Conservation (phyloP, 176 grass and related monocot species). For the Bromus sterilis region DNA sequence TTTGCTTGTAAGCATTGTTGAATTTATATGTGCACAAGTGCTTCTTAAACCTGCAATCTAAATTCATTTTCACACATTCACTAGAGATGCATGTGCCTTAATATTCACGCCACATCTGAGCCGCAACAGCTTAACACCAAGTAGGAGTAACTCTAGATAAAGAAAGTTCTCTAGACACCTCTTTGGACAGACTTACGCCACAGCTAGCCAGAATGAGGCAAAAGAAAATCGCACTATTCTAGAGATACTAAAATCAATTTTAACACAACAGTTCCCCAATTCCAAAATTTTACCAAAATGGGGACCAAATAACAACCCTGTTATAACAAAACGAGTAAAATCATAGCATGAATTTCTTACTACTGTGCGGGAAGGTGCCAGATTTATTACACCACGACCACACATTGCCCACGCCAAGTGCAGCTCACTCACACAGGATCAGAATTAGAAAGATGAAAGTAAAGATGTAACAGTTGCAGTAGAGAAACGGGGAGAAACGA, state of each 20-base stretch:
- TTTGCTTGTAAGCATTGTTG: background rate
- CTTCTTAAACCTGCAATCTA: background rate
- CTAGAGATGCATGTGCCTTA: background rate
- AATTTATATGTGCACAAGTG: background rate
- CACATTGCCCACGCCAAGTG: constrained; percentile 16
- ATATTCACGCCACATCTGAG: background rate
- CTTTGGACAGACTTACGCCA: background rate
- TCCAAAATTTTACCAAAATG: background rate
- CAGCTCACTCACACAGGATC: constrained; percentile 22
- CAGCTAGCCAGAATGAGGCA: background rate
- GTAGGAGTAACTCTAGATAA: background rate
- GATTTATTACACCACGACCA: constrained; percentile 32
- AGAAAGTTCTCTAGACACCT: background rate
- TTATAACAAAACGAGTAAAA: constrained; percentile 18
- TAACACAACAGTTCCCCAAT: background rate
- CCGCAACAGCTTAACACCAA: background rate
- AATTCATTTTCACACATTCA: background rate
- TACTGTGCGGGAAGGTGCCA: constrained; percentile 19
- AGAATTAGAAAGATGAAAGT: constrained; percentile 8
- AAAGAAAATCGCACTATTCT: background rate
- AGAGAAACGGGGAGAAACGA: background rate
- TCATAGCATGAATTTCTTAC: constrained; percentile 23
- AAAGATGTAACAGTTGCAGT: constrained; percentile 12
- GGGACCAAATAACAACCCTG: background rate
- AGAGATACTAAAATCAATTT: background rate